Conservation (phyloP, 2,329 filamentous ascomycete genomes). For the Byssochlamys sp. region DNA sequence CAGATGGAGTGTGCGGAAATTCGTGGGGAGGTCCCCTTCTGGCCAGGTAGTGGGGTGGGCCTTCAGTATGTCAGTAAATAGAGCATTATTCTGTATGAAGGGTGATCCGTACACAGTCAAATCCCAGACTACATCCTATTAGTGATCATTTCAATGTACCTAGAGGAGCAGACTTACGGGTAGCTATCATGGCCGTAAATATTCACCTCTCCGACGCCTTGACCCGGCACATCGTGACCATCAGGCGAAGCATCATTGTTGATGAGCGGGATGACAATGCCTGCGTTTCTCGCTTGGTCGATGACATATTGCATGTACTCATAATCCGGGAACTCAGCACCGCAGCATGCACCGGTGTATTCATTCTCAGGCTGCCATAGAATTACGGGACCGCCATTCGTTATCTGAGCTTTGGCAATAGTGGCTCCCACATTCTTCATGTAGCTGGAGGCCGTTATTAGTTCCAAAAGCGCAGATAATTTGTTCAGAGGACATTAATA, state of each 20-base stretch:
- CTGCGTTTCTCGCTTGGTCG: constrained; percentile 56
- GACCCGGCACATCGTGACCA: constrained; percentile 57
- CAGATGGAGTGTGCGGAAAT: constrained; percentile 46
- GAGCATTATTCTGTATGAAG: background rate
- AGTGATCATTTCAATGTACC: background rate
- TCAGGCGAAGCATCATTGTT: constrained; percentile 59
- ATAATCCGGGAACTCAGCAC: constrained; percentile 53
- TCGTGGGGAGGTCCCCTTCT: constrained; percentile 44
- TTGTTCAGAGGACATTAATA: background rate
- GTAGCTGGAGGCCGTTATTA: constrained; percentile 39
- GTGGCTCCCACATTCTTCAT: constrained; percentile 52
- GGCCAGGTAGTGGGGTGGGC: constrained; percentile 56
- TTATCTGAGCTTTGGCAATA: constrained; percentile 69
- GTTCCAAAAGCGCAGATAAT: background rate
- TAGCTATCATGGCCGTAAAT: constrained; percentile 61
- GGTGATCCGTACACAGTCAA: constrained; percentile 26
- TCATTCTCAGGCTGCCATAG: constrained; percentile 76
- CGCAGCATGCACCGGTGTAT: constrained; percentile 48
- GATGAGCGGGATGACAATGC: constrained; percentile 65
- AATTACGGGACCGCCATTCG: constrained; percentile 70
- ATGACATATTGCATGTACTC: constrained; percentile 63
- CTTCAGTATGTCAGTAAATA: constrained; percentile 8
- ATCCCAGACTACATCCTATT: constrained; percentile 23
- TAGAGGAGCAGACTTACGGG: constrained; percentile 28
- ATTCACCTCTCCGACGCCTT: constrained; percentile 48